Percentiles rank a stretch among this genome's conserved stretches.
phyloP scores from a whole-genome alignment of 352 stramenopile species.

The Phytopythium oedochilum region DNA sequence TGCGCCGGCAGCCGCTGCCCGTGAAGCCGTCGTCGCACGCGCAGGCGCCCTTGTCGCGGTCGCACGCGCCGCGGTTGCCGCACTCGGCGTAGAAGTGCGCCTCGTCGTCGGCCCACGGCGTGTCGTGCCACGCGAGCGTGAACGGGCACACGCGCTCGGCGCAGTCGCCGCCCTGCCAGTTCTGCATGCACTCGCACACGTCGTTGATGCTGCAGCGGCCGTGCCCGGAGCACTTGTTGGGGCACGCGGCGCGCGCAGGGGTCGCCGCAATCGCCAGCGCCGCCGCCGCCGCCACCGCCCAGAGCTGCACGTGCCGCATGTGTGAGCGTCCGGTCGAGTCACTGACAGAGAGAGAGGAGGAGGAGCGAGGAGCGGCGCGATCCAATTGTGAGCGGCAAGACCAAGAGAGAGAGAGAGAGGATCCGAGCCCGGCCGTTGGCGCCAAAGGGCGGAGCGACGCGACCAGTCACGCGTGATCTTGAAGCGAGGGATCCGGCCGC shows the following conservation, averaged over 20 bases:
- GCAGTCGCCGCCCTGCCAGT: slow-evolving; percentile 76
- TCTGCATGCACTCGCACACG: slow-evolving; percentile 61
- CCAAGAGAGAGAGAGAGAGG: too few relatives aligned
- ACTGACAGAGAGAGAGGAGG: too few relatives aligned
- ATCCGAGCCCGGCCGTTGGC: too few relatives aligned
- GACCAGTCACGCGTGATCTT: too few relatives aligned
- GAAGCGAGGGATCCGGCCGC: too few relatives aligned
- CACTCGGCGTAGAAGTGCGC: slow-evolving; percentile 52
- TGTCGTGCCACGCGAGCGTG: slow-evolving; percentile 61
- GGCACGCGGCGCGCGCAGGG: slow-evolving; percentile 34
- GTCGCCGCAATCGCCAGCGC: slow-evolving; percentile 34
- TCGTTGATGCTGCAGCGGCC: slow-evolving; percentile 58
- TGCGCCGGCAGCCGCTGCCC: slow-evolving; percentile 60
- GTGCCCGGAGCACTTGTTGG: slow-evolving; percentile 71
- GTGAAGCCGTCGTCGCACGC: slow-evolving; percentile 78
- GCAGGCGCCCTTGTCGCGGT: slow-evolving; percentile 63
- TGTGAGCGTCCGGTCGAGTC: too few relatives aligned
- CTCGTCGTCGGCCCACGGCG: slow-evolving; percentile 44
- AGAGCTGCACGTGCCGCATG: slow-evolving; percentile 16
- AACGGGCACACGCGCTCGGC: slow-evolving; percentile 59
- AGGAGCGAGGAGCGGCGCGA: too few relatives aligned
- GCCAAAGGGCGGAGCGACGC: too few relatives aligned
- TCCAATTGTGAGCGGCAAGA: too few relatives aligned
- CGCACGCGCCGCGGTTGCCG: slow-evolving; percentile 71
- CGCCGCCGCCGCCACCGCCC: slow-evolving; percentile 34